phyloP scores from a whole-genome alignment of 2,329 filamentous ascomycete species.

The Stagonosporopsis vannaccii region DNA sequence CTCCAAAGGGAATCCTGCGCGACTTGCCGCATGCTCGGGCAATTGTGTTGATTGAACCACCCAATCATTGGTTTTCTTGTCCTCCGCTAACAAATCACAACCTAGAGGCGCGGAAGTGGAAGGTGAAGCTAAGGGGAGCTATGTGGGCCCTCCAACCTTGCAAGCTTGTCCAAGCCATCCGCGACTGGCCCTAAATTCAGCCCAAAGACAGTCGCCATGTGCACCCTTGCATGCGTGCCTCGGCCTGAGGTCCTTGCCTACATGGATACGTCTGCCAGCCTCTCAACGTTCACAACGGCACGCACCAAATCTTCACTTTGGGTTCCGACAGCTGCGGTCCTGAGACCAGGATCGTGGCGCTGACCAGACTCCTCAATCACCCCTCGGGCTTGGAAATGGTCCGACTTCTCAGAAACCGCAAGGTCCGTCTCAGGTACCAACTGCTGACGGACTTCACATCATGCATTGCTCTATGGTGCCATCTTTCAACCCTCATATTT shows the following conservation, averaged over 20 bases:
- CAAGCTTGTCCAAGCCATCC: neutral
- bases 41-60: neutral
- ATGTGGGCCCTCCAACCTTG: constrained; percentile 11
- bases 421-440: constrained; percentile 2
- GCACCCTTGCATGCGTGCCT: neutral
- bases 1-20: neutral
- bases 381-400: neutral
- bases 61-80: neutral
- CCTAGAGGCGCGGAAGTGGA: constrained; percentile 14
- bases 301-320: neutral
- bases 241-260: neutral
- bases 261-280: neutral
- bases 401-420: neutral
- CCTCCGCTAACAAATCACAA: neutral
- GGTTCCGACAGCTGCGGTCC: neutral
- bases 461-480: neutral
- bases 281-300: neutral
- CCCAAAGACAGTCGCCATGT: neutral
- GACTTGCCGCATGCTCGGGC: neutral
- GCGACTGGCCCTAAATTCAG: neutral
- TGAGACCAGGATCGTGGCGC: neutral
- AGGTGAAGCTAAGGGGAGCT: constrained; percentile 9
- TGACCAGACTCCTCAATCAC: neutral
- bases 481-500: neutral
- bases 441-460: neutral